These are phyloP conservation scores for Lachancea nothofagi DNA, from an alignment of 805 yeast genomes.

Conservation along the genomic window DNA sequence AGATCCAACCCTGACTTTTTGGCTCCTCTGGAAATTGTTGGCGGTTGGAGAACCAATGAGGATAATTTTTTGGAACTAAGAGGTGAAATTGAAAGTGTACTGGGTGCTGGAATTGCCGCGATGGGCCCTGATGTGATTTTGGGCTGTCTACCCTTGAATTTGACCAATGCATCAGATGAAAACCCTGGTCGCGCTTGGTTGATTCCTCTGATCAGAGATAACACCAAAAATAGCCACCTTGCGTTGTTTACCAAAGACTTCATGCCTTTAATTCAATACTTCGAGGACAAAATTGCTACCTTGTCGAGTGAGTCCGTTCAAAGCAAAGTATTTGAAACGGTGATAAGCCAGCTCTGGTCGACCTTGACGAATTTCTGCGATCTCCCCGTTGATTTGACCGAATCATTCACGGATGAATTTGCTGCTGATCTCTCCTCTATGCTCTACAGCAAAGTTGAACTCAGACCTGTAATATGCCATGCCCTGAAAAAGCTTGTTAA, in stretches of 20 bases:
- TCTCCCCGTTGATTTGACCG: constrained; percentile 66
- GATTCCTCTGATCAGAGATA: constrained; percentile 83
- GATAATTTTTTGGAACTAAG: constrained; percentile 51
- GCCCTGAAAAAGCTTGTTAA: constrained; percentile 73
- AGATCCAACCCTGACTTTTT: constrained; percentile 69
- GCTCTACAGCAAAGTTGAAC: constrained; percentile 66
- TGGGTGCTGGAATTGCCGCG: constrained; percentile 70
- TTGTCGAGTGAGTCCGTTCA: constrained; percentile 57
- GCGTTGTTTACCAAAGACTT: constrained; percentile 57
- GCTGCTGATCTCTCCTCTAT: constrained; percentile 71
- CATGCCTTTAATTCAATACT: constrained; percentile 57
- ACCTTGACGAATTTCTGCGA: constrained; percentile 84
- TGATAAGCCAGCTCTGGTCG: constrained; percentile 89
- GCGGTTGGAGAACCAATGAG: constrained; percentile 81
- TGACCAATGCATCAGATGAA: constrained; percentile 46
- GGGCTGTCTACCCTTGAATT: constrained; percentile 69
- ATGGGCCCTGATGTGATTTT: constrained; percentile 86
- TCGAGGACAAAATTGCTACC: constrained; percentile 42
- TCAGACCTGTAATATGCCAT: constrained; percentile 80
- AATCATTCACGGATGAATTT: constrained; percentile 65
- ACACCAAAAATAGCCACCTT: constrained; percentile 66
- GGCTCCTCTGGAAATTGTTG: constrained; percentile 63
- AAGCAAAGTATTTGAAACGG: constrained; percentile 72
- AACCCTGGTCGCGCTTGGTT: constrained; percentile 93
- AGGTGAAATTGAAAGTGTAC: constrained; percentile 71